A percentile compares a stretch with the other conserved stretches of the same genome.
These are phyloP conservation scores for Quercus mongolica DNA, from an alignment of 306 rosid genomes.

Conservation along the genomic window DNA sequence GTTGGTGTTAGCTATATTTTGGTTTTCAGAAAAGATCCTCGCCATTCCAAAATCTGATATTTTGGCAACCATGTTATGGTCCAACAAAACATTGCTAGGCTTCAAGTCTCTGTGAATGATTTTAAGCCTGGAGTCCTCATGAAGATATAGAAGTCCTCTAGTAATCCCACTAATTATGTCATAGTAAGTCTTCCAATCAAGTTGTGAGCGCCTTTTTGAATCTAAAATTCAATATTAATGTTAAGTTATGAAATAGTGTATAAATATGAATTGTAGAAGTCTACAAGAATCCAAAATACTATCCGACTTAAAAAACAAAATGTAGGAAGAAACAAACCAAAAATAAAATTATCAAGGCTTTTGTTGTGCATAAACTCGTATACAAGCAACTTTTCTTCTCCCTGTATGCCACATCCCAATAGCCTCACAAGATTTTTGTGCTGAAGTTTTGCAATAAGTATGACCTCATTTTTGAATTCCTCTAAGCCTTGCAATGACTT, in stretches of 20 bases:
- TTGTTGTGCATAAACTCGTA: conserved; percentile 67
- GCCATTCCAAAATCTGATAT: conserved; percentile 58
- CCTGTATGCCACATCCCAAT: conserved; percentile 46
- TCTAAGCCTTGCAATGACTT: conserved; percentile 50
- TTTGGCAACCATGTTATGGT: conserved; percentile 43
- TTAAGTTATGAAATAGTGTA: too few species aligned
- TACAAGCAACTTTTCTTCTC: conserved; percentile 52
- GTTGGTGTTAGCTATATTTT: conserved; percentile 34
- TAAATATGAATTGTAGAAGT: too few species aligned
- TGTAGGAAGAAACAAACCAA: conserved; percentile 27
- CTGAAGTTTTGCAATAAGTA: conserved; percentile 54
- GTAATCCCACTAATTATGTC: conserved; percentile 46
- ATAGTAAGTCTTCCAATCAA: conserved; percentile 32
- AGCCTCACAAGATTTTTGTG: conserved; percentile 62
- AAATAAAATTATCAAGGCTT: conserved; percentile 56
- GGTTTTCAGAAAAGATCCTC: conserved; percentile 36
- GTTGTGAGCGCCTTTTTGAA: conserved; percentile 21
- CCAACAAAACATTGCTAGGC: conserved; percentile 42
- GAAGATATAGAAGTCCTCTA: conserved; percentile 51
- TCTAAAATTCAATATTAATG: conserved; percentile 18
- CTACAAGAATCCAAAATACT: too few species aligned
- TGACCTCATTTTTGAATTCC: conserved; percentile 60
- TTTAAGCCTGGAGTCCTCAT: conserved; percentile 48
- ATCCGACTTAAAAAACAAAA: background rate
- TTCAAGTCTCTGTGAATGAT: conserved; percentile 53